Base-by-base conservation (phyloP, 768 basidiomycete genomes). In the Lactifluus volemus region DNA sequence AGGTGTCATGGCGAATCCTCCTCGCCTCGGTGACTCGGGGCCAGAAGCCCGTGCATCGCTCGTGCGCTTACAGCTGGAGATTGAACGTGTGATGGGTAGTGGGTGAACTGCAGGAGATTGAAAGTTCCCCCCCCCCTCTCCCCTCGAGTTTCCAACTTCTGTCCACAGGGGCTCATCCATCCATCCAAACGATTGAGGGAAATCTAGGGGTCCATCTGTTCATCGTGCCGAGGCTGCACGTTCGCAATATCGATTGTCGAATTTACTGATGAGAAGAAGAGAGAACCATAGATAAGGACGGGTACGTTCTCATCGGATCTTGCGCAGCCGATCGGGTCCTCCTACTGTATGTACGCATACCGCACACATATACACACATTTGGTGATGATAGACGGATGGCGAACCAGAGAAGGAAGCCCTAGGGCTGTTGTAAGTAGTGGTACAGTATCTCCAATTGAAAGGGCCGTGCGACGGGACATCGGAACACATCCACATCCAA, bases 1-100 rank as follows among this genome's bases (percentile, higher is more conserved):
- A 54, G 84, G 84, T 8, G 75, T 82, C 44, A 88, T 82, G 0
- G 70, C 68, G 5, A 85, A 86, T 5, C 48, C 61, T 47, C 5
- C 47, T 19, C 73, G 82, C 55, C 78, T 76, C 51, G 73, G 72
- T 51, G 66, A 73, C 30, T 45, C 65, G 32, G 59, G 76, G 63
- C 59, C 57, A 70, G 72, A 56, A 64, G 73, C 41, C 42, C 67
- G 39, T 55, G 76, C 68, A 55, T 83, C 85, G 19, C 82, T 86
- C 1, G 77, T 82, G 2, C 77, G 88, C 11, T 78, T 85, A 29
- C 77, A 83, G 70, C 74, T 87, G 36, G 82, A 85, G 69, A 76
- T 89, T 45, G 88, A 89, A 73, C 75, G 79, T 53, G 82, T 87
- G 62, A 75, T 84, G 73, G 71, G 60, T 53, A 59, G 54, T 42